Percentiles rank a stretch among this genome's conserved stretches.
Evolutionary conservation across 129 eudicot species (phyloP).

Genomic region (Chrysanthemum lavandulifolium): DNA sequence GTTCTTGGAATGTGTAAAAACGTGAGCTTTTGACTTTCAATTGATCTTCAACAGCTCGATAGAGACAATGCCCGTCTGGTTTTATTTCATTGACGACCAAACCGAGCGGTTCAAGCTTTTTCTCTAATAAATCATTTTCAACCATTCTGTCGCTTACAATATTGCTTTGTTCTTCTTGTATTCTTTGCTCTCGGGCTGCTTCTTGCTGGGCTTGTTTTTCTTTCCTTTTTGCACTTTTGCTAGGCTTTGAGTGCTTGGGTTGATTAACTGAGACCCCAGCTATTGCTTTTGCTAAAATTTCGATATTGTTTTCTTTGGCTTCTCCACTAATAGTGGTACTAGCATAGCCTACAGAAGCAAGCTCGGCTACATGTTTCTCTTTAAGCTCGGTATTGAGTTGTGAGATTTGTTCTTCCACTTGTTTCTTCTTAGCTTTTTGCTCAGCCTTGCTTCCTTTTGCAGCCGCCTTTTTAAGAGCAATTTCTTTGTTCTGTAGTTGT

Average conservation of each 20-base stretch:
- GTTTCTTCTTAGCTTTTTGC: constrained; percentile 96
- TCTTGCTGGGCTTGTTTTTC: constrained; percentile 87
- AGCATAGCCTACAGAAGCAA: constrained; percentile 68
- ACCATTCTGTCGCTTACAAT: constrained; percentile 59
- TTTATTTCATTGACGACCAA: constrained; percentile 63
- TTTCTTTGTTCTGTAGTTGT: constrained; percentile 81
- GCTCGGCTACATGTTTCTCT: constrained; percentile 74
- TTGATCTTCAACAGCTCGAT: constrained; percentile 90
- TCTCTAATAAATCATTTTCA: constrained; percentile 62
- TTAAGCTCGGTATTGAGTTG: constrained; percentile 67
- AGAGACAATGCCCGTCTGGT: constrained; percentile 95
- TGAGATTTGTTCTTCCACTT: constrained; percentile 83
- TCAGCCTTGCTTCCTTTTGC: constrained; percentile 99
- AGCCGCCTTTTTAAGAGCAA: constrained; percentile 77
- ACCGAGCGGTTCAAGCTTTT: constrained; percentile 75
- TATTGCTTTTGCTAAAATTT: constrained; percentile 76
- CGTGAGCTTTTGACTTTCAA: constrained; percentile 54
- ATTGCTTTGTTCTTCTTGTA: constrained; percentile 83
- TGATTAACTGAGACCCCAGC: constrained; percentile 79
- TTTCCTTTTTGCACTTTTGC: constrained; percentile 77
- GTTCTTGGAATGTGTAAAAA: constrained; percentile 65
- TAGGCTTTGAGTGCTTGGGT: constrained; percentile 63
- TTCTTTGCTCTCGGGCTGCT: constrained; percentile 91
- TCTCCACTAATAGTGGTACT: constrained; percentile 34
- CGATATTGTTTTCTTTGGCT: constrained; percentile 44